These are phyloP conservation scores for Tulasnella sp. DNA, from an alignment of 768 basidiomycete species.

Conservation along the genomic window DNA sequence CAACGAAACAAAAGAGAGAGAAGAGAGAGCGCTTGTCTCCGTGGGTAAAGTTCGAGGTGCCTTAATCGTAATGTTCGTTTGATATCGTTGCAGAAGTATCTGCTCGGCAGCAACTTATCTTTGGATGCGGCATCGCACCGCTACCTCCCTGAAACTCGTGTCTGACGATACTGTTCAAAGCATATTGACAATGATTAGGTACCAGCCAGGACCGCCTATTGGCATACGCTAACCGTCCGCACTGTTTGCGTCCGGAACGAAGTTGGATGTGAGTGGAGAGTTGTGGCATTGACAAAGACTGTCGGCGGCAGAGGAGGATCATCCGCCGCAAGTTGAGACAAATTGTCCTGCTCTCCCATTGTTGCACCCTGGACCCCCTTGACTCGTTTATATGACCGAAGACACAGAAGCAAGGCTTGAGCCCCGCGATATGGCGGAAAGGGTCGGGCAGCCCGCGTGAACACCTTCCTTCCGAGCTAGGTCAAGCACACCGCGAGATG, in stretches of 20 bases:
- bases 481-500: constrained; percentile 19
- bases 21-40: neutral
- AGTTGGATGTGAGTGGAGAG: neutral
- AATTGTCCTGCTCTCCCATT: neutral
- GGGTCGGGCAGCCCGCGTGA: constrained; percentile 20
- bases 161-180: neutral
- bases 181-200: constrained; percentile 25
- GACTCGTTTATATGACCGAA: constrained; percentile 27
- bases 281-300: constrained; percentile 26
- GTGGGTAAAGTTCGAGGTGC: no score
- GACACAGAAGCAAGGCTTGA: constrained; percentile 18
- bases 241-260: neutral
- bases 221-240: constrained; percentile 3
- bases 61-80: no score
- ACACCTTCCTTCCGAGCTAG: constrained; percentile 1
- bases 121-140: neutral
- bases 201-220: neutral
- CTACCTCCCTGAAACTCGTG: neutral
- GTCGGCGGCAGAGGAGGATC: neutral
- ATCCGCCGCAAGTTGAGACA: neutral
- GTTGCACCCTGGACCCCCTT: constrained; percentile 6
- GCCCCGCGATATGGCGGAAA: neutral
- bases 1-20: neutral
- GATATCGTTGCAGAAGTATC: neutral
- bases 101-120: neutral